phyloP scores from a whole-genome alignment of 2,329 filamentous ascomycete genomes.

The Arthrobotrys sinensis region DNA sequence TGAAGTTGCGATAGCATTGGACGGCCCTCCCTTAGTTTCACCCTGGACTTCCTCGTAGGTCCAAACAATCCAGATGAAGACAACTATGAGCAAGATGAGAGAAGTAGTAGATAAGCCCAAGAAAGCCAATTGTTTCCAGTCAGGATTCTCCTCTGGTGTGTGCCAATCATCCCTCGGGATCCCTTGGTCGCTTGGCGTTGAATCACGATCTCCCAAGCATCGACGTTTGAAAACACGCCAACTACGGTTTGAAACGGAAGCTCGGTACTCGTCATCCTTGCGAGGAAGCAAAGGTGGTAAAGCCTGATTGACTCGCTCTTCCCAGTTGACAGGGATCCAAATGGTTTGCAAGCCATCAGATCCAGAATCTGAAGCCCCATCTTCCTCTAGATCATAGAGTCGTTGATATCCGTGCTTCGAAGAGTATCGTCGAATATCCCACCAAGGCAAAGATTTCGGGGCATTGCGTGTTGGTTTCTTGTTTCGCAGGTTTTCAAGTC shows the following conservation, averaged over 20 bases:
- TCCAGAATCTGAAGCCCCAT: background rate
- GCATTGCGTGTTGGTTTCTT: background rate
- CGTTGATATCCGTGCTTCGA: background rate
- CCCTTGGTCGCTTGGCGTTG: conserved; percentile 21
- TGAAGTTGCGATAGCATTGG: no score
- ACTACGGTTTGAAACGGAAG: background rate
- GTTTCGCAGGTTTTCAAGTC: background rate
- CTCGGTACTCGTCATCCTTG: conserved; percentile 20
- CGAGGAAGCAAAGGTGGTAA: conserved; percentile 28
- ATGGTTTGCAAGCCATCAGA: background rate
- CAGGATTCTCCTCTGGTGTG: no score
- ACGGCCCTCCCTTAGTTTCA: no score
- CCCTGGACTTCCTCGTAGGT: no score
- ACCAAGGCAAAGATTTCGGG: background rate
- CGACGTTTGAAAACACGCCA: conserved; percentile 17
- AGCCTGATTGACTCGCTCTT: conserved; percentile 8
- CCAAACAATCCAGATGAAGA: no score
- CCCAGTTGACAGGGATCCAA: conserved; percentile 5
- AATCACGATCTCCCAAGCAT: background rate
- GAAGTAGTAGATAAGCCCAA: no score
- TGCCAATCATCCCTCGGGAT: background rate
- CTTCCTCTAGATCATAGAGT: background rate
- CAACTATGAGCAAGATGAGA: no score
- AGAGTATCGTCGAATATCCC: conserved; percentile 12
- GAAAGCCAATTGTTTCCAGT: no score